Base-by-base conservation (phyloP, 2,329 filamentous ascomycete genomes). In the Aspergillus fischeri region DNA sequence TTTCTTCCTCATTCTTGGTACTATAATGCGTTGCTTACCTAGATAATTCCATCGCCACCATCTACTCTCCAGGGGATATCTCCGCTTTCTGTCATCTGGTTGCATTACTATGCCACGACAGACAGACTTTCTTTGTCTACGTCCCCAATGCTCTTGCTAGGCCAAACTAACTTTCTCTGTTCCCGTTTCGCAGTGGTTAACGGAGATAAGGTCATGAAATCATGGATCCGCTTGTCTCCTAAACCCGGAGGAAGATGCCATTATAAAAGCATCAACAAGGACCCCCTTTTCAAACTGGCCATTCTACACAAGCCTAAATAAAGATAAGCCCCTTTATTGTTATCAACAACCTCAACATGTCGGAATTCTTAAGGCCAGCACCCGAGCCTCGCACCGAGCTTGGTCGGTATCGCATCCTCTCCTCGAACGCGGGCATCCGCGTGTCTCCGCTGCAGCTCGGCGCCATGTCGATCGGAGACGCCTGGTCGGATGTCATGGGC, bases 361-460 rank as follows among this genome's bases (percentile, higher is more conserved):
- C 63, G 2, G 45, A 63, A 11, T 3, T 73, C 47, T 74, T 73
- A 60, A 49, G 32, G 17, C 75, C 76, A 20, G 77, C 81, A 5
- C 77, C 81, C 3, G 73, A 79, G 3, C 80, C 85, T 27, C 79
- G 83, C 70, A 86, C 85, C 56, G 81, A 84, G 55, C 73, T 90
- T 61, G 85, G 79, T 58, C 81, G 84, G 53, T 88, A 89, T 65
- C 84, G 87, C 6, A 73, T 90, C 49, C 80, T 91, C 11, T 83
- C 87, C 1, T 86, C 87, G 9, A 83, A 80, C 0, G 87, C 88
- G 2, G 80, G 82, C 0, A 78, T 90, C 24, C 79, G 85, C 32
- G 86, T 90, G n/a, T 87, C 84, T 60, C 87, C 87, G 4, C 70
- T 90, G n/a, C 72, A 72, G 47, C 63, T 76, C 2, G 72, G 72